Base-by-base conservation (phyloP, 2,329 filamentous ascomycete genomes). In the Leptographium wingfieldii region DNA sequence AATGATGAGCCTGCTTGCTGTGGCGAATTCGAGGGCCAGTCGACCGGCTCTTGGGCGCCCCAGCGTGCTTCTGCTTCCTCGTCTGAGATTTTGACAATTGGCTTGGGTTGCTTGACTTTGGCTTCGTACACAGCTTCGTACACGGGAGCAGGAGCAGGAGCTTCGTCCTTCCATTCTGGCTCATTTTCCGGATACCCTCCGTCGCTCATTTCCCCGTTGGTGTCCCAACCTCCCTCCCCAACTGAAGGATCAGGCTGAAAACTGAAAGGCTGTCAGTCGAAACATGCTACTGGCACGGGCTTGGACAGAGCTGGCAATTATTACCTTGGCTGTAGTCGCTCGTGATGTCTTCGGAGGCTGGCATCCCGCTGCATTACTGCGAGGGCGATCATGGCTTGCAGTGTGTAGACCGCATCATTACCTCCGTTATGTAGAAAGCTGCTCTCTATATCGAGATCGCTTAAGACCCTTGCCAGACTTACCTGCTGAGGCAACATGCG, bases 341-440 rank as follows among this genome's bases (percentile, higher is more conserved):
- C 51, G 10, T 56, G 55, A 2, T 64, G 63, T 29, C 61, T 58
- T 16, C 61, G 55, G 14, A 69, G 59, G 35, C 69, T 70, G 53
- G 60, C 55, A 56, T 67, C 58, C 1, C 73, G 70, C 31, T 68
- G 70, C 9, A 68, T 63, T 2, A 77, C 69, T 22, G 76, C 78
- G 62, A 90, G 80, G 5, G 75, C 81, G 7, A 96, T 70, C 77
- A 94, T 81, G 9, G 84, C 86, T 63, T 86, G 84, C 63, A 95
- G 72, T 0, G 90, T 92, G 69, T 87, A 94, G 1, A 84, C 80
- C 0, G 91, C 90, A 69, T 96, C 91, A 65, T 96, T 96, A 1
- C 91, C 85, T 0, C 86, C 91, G 68, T 95, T 95, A 71, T 96
- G 91, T n/a, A 92, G 76, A 65, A 87, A 77, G 71, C 76, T 81